Conservation (phyloP, 2,329 filamentous ascomycete genomes). For the Ophiostoma himal-ulmi region DNA sequence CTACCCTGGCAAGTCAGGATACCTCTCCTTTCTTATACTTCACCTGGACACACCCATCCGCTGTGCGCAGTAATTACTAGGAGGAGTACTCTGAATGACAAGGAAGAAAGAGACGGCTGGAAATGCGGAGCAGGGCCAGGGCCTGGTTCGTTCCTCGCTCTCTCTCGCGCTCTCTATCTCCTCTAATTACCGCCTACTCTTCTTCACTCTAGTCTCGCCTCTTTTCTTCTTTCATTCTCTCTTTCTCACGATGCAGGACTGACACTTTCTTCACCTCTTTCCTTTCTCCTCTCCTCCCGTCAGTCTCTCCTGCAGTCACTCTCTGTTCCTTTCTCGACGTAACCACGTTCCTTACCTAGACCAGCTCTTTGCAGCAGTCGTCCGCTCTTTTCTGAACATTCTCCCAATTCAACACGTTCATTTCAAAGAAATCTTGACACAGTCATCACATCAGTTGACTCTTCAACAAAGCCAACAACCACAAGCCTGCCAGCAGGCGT, state of each 20-base stretch:
- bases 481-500: constrained; percentile 51
- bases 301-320: constrained; percentile 15
- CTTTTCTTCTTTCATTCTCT: constrained; percentile 8
- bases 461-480: constrained; percentile 5
- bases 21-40: constrained; percentile 8
- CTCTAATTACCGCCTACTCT: background rate
- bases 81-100: background rate
- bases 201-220: background rate
- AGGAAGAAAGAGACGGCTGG: background rate
- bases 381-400: constrained; percentile 22
- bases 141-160: too few relatives aligned
- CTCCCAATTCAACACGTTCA: background rate
- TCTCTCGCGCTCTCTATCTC: constrained; percentile 1
- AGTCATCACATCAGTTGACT: constrained; percentile 25
- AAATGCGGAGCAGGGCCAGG: too few relatives aligned
- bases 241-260: constrained; percentile 20
- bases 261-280: constrained; percentile 15
- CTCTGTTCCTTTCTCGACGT: constrained; percentile 18
- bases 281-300: constrained; percentile 1
- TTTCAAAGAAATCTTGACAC: background rate
- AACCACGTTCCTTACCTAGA: constrained; percentile 21
- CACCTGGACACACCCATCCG: background rate
- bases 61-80: background rate
- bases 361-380: constrained; percentile 22
- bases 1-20: background rate